Conservation (phyloP, 805 yeast genomes). For the Tetrapisispora fleetii region DNA sequence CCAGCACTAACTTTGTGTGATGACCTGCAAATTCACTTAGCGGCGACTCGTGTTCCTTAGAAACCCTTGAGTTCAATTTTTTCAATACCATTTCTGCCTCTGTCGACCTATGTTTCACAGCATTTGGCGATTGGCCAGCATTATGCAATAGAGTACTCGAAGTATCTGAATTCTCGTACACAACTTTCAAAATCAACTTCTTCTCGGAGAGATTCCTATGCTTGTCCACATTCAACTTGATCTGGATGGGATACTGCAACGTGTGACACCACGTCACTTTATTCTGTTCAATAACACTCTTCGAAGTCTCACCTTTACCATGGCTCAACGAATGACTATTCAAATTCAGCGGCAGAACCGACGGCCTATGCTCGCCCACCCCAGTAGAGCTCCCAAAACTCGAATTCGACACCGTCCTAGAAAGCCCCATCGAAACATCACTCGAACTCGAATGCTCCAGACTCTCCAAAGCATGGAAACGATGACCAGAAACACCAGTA, state of each 20-base stretch:
- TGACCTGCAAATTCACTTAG: neutral
- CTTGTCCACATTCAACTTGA: constrained; percentile 35
- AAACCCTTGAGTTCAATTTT: neutral
- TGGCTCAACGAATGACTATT: constrained; percentile 14
- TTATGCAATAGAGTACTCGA: neutral
- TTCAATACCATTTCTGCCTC: neutral
- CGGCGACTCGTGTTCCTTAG: neutral
- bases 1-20: constrained; percentile 32
- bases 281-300: constrained; percentile 40
- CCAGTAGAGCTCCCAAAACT: neutral
- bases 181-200: constrained; percentile 35
- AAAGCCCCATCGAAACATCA: neutral
- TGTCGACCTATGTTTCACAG: neutral
- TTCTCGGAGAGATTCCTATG: constrained; percentile 30
- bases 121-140: neutral
- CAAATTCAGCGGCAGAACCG: neutral
- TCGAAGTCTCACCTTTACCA: constrained; percentile 34
- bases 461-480: neutral
- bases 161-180: constrained; percentile 26
- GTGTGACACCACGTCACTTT: constrained; percentile 40
- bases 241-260: constrained; percentile 28
- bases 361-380: neutral
- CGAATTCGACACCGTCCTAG: neutral
- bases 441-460: constrained; percentile 15
- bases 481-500: constrained; percentile 19